These are phyloP conservation scores for Candida rishiriensis DNA, from an alignment of 805 yeast species.

Conservation along the genomic window DNA sequence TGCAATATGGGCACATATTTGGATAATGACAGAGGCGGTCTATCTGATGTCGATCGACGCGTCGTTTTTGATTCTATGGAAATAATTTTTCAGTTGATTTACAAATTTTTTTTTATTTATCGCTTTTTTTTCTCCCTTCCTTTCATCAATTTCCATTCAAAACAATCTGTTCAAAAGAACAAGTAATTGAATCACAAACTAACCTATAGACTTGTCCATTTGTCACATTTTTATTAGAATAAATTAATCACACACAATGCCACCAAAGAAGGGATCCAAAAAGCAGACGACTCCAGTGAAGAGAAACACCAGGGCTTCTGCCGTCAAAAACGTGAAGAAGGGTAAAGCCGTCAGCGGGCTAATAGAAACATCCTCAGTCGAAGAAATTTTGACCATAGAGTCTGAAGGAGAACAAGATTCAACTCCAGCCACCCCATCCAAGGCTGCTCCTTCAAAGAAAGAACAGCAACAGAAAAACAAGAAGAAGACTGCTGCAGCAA, in stretches of 20 bases:
- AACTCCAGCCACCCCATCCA: background rate
- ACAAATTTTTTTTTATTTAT: too few species aligned
- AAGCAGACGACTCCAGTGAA: conserved; percentile 7
- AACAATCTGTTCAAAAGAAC: too few species aligned
- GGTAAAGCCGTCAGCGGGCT: conserved; percentile 13
- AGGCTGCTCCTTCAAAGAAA: background rate
- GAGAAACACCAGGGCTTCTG: conserved; percentile 8
- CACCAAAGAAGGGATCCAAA: conserved; percentile 17
- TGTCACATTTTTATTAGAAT: too few species aligned
- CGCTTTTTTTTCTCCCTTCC: too few species aligned
- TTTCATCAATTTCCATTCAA: too few species aligned
- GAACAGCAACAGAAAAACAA: background rate
- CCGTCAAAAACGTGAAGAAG: conserved; percentile 13
- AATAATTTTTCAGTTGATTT: too few species aligned
- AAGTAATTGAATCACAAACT: too few species aligned
- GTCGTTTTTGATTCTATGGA: too few species aligned
- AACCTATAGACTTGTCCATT: too few species aligned
- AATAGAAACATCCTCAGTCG: background rate
- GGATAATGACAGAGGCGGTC: too few species aligned
- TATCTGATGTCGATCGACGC: too few species aligned
- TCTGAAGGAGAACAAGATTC: background rate
- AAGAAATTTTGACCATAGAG: background rate
- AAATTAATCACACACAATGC: conserved; percentile 12
- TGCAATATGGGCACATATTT: too few species aligned
- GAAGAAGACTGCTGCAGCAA: conserved; percentile 4